Conservation (phyloP, 169 alveolate genomes). For the Plasmodium coatneyi region DNA sequence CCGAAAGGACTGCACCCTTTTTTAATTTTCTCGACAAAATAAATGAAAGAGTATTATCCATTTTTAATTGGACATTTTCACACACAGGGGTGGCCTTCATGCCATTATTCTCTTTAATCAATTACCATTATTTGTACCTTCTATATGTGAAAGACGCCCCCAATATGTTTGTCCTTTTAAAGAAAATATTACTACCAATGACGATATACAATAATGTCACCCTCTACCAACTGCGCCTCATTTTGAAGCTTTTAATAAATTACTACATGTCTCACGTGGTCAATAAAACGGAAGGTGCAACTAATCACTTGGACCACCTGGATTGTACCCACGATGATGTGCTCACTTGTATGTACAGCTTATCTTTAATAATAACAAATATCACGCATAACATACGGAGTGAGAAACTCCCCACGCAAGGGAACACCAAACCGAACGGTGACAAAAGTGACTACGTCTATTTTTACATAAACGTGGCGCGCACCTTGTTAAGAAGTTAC, state of each 20-base stretch:
- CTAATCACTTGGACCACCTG: background rate
- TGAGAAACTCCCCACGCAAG: background rate
- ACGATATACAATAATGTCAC: slow-evolving; percentile 44
- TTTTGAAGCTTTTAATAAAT: slow-evolving; percentile 25
- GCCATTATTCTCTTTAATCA: slow-evolving; percentile 43
- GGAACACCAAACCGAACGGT: background rate
- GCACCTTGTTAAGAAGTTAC: slow-evolving; percentile 15
- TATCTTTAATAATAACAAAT: slow-evolving; percentile 41
- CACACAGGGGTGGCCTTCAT: slow-evolving; percentile 36
- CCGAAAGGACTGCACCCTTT: background rate
- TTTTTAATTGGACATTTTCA: slow-evolving; percentile 67
- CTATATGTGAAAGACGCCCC: slow-evolving; percentile 17
- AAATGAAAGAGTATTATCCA: slow-evolving; percentile 62
- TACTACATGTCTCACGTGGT: slow-evolving; percentile 14
- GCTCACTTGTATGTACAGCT: slow-evolving; percentile 52
- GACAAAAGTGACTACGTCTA: background rate
- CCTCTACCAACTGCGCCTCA: slow-evolving; percentile 57
- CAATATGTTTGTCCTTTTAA: slow-evolving; percentile 25
- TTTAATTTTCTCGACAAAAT: slow-evolving; percentile 43
- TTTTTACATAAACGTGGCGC: slow-evolving; percentile 26
- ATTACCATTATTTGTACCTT: slow-evolving; percentile 52
- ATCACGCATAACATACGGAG: slow-evolving; percentile 12
- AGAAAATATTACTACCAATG: slow-evolving; percentile 63
- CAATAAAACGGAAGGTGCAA: background rate
- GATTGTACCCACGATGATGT: slow-evolving; percentile 39